These are phyloP conservation scores for Penicillium sp. DNA, from an alignment of 2,329 filamentous ascomycete species.

Conservation along the genomic window DNA sequence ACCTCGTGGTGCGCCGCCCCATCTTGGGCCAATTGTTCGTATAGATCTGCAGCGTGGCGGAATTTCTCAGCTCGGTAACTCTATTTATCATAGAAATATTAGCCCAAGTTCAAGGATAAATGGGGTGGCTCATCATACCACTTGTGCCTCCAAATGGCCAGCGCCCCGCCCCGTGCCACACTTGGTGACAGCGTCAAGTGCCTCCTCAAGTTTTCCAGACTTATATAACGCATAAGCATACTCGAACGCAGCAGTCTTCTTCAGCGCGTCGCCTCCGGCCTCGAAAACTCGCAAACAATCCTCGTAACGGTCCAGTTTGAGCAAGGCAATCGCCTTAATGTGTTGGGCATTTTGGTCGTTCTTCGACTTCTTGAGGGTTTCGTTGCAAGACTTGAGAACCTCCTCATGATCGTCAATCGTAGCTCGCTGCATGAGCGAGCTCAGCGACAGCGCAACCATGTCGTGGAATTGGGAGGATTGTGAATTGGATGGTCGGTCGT, in stretches of 20 bases:
- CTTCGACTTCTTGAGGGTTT: constrained; percentile 58
- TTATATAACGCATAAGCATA: constrained; percentile 67
- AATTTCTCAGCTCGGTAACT: constrained; percentile 64
- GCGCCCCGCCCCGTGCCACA: constrained; percentile 51
- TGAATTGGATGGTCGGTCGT: not conserved
- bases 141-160: constrained; percentile 63
- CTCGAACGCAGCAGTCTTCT: constrained; percentile 58
- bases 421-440: constrained; percentile 58
- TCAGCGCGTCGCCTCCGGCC: constrained; percentile 54
- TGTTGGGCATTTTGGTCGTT: constrained; percentile 59
- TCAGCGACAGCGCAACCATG: constrained; percentile 50
- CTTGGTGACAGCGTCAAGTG: constrained; percentile 52
- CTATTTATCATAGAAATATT: constrained; percentile 17
- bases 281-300: constrained; percentile 61
- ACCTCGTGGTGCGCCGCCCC: constrained; percentile 50
- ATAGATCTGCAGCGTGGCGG: constrained; percentile 55
- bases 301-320: constrained; percentile 65
- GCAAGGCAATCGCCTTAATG: constrained; percentile 59
- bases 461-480: constrained; percentile 17
- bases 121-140: constrained; percentile 44
- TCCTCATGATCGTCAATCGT: constrained; percentile 65
- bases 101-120: not conserved
- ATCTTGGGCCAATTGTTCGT: constrained; percentile 51
- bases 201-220: constrained; percentile 56
- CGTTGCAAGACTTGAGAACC: constrained; percentile 60